Percentiles rank a stretch among this genome's conserved stretches.
Conservation (phyloP, 2,329 filamentous ascomycete genomes). For the Nemania sp. region DNA sequence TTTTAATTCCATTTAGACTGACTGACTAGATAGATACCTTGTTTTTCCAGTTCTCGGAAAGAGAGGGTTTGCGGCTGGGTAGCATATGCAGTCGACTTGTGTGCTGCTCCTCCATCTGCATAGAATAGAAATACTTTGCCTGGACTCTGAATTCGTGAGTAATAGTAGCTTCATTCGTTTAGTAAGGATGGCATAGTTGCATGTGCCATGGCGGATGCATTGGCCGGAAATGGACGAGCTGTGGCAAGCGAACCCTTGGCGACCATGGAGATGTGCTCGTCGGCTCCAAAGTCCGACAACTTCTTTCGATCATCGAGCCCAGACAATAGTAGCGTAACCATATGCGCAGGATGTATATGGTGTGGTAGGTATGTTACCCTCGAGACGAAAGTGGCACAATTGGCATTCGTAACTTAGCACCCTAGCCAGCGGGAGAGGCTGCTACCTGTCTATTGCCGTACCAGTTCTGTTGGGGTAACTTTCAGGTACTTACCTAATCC, state of each 20-base stretch:
- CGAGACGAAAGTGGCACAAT: not conserved
- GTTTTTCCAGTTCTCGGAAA: too few species aligned
- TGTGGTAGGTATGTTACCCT: not conserved
- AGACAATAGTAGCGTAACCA: not conserved
- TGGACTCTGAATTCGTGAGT: not conserved
- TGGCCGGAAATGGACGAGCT: constrained; percentile 10
- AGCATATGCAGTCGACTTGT: not conserved
- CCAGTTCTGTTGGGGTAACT: not conserved
- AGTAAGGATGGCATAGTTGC: not conserved
- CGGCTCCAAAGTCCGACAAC: not conserved
- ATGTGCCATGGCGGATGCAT: not conserved
- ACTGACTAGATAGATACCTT: too few species aligned
- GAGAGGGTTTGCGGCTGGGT: not conserved
- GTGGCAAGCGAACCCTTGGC: constrained; percentile 6
- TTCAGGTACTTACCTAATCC: too few species aligned
- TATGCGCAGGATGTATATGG: not conserved
- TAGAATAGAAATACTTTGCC: too few species aligned
- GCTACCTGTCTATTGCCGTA: not conserved
- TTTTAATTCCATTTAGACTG: too few species aligned
- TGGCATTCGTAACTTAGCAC: not conserved
- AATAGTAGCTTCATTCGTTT: not conserved
- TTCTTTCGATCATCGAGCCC: not conserved
- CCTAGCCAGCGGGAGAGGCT: not conserved
- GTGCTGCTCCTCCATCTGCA: not conserved
- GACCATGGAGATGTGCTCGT: not conserved